Base-by-base conservation (phyloP, 2,329 filamentous ascomycete species). In the Botrytis fabae region DNA sequence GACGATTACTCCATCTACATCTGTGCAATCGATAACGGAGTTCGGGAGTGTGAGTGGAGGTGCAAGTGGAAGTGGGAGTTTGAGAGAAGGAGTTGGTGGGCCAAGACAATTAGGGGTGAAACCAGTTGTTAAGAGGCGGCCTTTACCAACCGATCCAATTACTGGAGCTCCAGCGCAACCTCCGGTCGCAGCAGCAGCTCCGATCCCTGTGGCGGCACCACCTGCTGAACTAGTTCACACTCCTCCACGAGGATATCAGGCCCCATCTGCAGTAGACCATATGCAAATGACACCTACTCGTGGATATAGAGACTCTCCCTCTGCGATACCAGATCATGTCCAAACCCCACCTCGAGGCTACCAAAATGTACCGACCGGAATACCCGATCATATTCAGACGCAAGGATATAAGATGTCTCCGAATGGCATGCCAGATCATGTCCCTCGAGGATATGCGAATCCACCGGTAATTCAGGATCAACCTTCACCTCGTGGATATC, bases 51-150 rank as follows among this genome's bases (percentile, higher is more conserved):
- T 70, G 22, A 59, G 38, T 70, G 69, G 69, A n/a, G 51, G 48
- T 14, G 66, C 14, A 32, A 70, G 60, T 44, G 44, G 60, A n/a
- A 71, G 57, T 51, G 57, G 57, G 8, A 70, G 42, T 25, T 73
- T 75, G 71, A 81, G 82, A 79, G 73, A 82, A 70, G 65, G 79
- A 80, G 73, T 84, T 82, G 74, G 78, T 79, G 71, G 82, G 78
- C 75, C 83, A 82, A 70, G 81, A 82, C 88, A 86, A 66, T 85
- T 87, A 77, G 85, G 86, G 77, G 69, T 40, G 64, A 68, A 68
- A 40, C 87, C 88, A 40, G 87, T 89, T 63, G 89, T 97, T 63
- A 97, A 95, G 84, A 88, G 95, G 77, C 88, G 95, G 48, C 95
- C 95, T 32, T 84, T 98, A 57, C 95, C 95, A 0, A 91, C 89